phyloP scores from a whole-genome alignment of 2,329 filamentous ascomycete genomes.

The Sclerotinia spermophila region DNA sequence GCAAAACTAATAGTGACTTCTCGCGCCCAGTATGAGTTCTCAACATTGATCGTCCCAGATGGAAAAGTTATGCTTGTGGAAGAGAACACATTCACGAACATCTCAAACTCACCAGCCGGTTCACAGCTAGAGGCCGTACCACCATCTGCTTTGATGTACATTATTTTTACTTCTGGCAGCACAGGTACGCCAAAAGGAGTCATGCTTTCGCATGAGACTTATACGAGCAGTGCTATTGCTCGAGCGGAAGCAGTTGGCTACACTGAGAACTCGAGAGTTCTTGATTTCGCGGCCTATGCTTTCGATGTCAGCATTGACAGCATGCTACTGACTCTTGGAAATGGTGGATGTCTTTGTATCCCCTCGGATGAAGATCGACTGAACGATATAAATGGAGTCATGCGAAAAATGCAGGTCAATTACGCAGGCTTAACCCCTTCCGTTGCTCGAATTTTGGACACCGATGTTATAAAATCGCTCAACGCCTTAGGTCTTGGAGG shows the following conservation, averaged over 20 bases:
- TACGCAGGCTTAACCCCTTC: slow-evolving; percentile 35
- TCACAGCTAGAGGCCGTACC: slow-evolving; percentile 10
- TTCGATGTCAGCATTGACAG: slow-evolving; percentile 40
- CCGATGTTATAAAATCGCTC: slow-evolving; percentile 29
- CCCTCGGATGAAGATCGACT: slow-evolving; percentile 40
- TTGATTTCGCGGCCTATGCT: slow-evolving; percentile 38
- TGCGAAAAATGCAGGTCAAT: slow-evolving; percentile 28
- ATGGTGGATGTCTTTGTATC: slow-evolving; percentile 42
- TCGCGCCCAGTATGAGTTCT: slow-evolving; percentile 4
- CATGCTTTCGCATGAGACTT: slow-evolving; percentile 28
- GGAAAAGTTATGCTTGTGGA: slow-evolving; percentile 8
- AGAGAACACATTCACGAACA: slow-evolving; percentile 2
- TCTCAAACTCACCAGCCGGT: neutral
- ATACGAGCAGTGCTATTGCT: slow-evolving; percentile 17
- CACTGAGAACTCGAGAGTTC: slow-evolving; percentile 22
- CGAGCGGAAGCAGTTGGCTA: slow-evolving; percentile 18
- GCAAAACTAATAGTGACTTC: slow-evolving; percentile 22
- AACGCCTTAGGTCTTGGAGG: slow-evolving; percentile 31
- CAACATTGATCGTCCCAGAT: slow-evolving; percentile 3
- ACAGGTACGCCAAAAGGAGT: slow-evolving; percentile 32
- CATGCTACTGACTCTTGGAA: slow-evolving; percentile 38
- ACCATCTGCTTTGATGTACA: slow-evolving; percentile 20
- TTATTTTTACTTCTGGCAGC: slow-evolving; percentile 37
- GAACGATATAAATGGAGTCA: slow-evolving; percentile 38
- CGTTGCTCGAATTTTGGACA: slow-evolving; percentile 30